Conservation (phyloP, 2,329 filamentous ascomycete genomes). For the Ophiosphaerella korrae region DNA sequence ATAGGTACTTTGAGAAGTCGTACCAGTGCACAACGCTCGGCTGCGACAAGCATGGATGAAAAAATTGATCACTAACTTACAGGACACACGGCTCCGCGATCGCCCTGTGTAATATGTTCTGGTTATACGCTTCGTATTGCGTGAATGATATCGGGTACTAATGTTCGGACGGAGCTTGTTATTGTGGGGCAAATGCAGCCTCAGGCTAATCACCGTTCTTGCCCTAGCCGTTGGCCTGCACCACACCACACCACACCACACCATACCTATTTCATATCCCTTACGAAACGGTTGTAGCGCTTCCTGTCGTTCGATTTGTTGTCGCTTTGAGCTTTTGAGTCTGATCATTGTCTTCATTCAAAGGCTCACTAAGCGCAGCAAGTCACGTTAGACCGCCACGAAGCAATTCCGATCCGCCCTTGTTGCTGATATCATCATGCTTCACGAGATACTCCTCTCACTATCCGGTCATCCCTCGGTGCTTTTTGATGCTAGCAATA, state of each 20-base stretch:
- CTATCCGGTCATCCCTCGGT: slow-evolving; percentile 92
- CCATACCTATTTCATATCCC: slow-evolving; percentile 17
- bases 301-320: slow-evolving; percentile 34
- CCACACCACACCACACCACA: neutral
- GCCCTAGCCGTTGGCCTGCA: slow-evolving; percentile 1
- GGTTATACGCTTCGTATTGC: slow-evolving; percentile 67
- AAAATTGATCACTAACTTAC: no score
- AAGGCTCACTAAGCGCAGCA: slow-evolving; percentile 22
- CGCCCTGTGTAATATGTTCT: slow-evolving; percentile 58
- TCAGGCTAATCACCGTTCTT: slow-evolving; percentile 11
- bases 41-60: no score
- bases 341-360: slow-evolving; percentile 37
- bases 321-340: slow-evolving; percentile 46
- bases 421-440: slow-evolving; percentile 64
- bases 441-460: slow-evolving; percentile 97
- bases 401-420: slow-evolving; percentile 9
- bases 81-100: no score
- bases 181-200: neutral
- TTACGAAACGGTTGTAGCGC: slow-evolving; percentile 17
- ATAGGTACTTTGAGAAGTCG: slow-evolving; percentile 54
- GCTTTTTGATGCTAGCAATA: slow-evolving; percentile 67
- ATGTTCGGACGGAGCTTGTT: neutral
- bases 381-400: slow-evolving; percentile 2
- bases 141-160: neutral
- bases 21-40: slow-evolving; percentile 65